These are phyloP conservation scores for Thelonectria discophora DNA, from an alignment of 2,329 filamentous ascomycete genomes.

Conservation along the genomic window DNA sequence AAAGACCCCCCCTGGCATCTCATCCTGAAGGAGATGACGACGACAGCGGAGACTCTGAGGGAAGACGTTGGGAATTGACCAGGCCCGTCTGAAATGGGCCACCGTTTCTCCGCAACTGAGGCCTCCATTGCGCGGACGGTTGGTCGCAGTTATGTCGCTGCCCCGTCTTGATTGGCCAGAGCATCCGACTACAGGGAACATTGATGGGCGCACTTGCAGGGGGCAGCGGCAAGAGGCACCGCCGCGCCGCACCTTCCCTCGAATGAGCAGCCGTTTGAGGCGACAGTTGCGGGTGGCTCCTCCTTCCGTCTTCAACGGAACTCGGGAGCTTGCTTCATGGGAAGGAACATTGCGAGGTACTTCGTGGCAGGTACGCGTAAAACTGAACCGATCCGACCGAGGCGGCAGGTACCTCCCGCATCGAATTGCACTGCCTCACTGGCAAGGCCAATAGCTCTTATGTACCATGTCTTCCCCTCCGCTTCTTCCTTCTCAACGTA, in stretches of 20 bases:
- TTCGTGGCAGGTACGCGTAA: background rate
- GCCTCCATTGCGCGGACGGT: conserved; percentile 22
- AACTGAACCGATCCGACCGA: background rate
- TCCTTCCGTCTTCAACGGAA: conserved; percentile 15
- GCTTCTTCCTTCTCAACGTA: background rate
- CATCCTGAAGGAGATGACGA: conserved; percentile 4
- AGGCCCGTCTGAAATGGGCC: conserved; percentile 14
- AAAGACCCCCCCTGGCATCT: background rate
- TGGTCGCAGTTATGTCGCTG: conserved; percentile 26
- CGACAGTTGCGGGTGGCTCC: background rate
- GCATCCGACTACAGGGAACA: background rate
- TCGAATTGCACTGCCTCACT: conserved; percentile 22
- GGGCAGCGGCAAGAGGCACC: conserved; percentile 14
- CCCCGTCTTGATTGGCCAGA: conserved; percentile 26
- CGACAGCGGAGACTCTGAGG: background rate
- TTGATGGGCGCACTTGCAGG: conserved; percentile 2
- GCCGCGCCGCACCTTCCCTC: conserved; percentile 14
- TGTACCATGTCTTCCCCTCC: conserved; percentile 1
- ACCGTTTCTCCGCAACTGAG: conserved; percentile 12
- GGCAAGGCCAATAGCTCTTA: conserved; percentile 8
- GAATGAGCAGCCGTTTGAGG: background rate
- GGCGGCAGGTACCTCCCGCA: background rate
- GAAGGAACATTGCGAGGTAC: too few relatives aligned
- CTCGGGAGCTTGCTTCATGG: background rate
- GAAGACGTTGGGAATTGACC: background rate